These are phyloP conservation scores for Nakazawaea laoshanensis DNA, from an alignment of 805 yeast genomes.

Conservation along the genomic window DNA sequence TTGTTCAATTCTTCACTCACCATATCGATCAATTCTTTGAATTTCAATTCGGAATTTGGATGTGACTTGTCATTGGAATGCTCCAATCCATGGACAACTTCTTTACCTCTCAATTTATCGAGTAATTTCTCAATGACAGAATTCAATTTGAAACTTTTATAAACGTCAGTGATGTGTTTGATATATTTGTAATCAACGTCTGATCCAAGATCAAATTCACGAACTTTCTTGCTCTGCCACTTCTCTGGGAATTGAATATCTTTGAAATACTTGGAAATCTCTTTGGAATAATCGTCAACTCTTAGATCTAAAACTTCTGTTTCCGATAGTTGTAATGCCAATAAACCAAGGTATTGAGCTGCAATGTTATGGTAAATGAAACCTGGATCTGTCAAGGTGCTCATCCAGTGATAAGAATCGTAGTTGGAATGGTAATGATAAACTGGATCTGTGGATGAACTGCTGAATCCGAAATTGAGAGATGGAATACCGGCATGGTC, in stretches of 20 bases:
- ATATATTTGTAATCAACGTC: constrained; percentile 6
- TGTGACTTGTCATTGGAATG: constrained; percentile 3
- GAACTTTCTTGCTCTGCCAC: constrained; percentile 22
- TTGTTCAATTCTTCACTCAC: constrained; percentile 11
- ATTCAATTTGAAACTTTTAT: constrained; percentile 6
- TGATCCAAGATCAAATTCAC: constrained; percentile 6
- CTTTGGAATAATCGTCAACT: constrained; percentile 28
- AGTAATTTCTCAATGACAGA: constrained; percentile 8
- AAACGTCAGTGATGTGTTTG: constrained; percentile 6
- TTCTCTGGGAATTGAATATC: constrained; percentile 28
- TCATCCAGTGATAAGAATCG: constrained; percentile 69
- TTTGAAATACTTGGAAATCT: constrained; percentile 27
- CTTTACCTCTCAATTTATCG: constrained; percentile 11
- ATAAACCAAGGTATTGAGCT: constrained; percentile 45
- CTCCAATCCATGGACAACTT: constrained; percentile 1
- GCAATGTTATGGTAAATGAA: constrained; percentile 49
- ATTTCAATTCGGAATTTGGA: constrained; percentile 14
- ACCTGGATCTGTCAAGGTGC: constrained; percentile 50
- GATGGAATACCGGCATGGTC: constrained; percentile 56
- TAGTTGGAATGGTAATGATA: constrained; percentile 74
- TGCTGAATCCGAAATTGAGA: constrained; percentile 47
- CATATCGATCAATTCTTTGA: constrained; percentile 18
- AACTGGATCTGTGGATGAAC: constrained; percentile 40
- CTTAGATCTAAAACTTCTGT: constrained; percentile 35
- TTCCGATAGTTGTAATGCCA: constrained; percentile 41